Evolutionary conservation across 805 yeast species (phyloP).

Genomic region (Kuraishia ogatae): DNA sequence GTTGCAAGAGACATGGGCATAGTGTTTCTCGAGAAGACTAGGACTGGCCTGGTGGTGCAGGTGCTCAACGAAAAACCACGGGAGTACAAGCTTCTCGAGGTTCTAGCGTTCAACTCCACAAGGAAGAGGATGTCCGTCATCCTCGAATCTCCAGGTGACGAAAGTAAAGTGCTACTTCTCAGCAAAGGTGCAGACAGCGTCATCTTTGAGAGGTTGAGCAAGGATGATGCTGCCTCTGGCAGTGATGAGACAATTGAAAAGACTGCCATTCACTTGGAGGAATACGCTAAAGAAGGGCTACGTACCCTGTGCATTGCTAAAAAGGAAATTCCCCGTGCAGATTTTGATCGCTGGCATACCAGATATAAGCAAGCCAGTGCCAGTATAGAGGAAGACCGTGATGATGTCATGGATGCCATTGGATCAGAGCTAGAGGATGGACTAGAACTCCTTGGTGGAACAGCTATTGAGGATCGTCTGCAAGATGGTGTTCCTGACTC

Average conservation of each 20-base stretch:
- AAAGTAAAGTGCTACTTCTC: conserved; percentile 33
- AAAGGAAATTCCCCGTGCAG: conserved; percentile 33
- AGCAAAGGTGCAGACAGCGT: conserved; percentile 75
- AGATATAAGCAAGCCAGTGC: conserved; percentile 50
- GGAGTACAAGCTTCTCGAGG: conserved; percentile 42
- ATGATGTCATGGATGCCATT: conserved; percentile 41
- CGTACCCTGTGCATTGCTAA: conserved; percentile 69
- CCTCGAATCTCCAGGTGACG: conserved; percentile 32
- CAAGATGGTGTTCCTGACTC: conserved; percentile 76
- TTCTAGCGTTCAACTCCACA: conserved; percentile 58
- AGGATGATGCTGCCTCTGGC: conserved; percentile 15
- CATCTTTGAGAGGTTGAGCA: conserved; percentile 39
- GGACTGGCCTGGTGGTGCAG: conserved; percentile 35
- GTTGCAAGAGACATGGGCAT: conserved; percentile 70
- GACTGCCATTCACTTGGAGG: conserved; percentile 58
- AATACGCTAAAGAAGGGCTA: conserved; percentile 69
- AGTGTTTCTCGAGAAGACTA: conserved; percentile 44
- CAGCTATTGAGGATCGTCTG: conserved; percentile 74
- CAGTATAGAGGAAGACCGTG: conserved; percentile 50
- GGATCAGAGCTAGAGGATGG: conserved; percentile 53
- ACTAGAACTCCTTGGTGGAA: conserved; percentile 59
- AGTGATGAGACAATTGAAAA: conserved; percentile 38
- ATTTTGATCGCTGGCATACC: conserved; percentile 45
- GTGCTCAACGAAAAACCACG: conserved; percentile 34
- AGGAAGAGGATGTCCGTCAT: conserved; percentile 77